phyloP scores from a whole-genome alignment of 495 filamentous ascomycete species.

The Aspergillus leporis region DNA sequence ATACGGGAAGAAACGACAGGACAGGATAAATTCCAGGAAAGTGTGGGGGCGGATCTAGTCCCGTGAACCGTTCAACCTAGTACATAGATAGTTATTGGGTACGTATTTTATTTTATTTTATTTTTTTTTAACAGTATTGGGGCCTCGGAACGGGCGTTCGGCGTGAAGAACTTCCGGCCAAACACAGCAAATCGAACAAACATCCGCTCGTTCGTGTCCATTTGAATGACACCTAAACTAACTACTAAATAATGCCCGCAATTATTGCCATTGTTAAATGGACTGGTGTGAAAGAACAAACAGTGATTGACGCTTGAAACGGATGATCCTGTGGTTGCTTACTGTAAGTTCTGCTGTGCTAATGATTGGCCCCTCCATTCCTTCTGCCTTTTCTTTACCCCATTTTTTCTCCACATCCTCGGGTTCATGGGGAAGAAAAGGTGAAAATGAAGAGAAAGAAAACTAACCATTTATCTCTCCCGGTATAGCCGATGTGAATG shows the following conservation, averaged over 20 bases:
- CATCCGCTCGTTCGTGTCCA: background rate
- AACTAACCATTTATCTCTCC: background rate
- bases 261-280: background rate
- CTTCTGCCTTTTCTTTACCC: slow-evolving; percentile 13
- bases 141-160: slow-evolving; percentile 13
- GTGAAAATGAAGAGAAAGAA: slow-evolving; percentile 12
- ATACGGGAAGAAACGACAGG: background rate
- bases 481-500: slow-evolving; percentile 2
- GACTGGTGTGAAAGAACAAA: no score
- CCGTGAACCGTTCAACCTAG: no score
- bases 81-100: background rate
- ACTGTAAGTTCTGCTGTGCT: background rate
- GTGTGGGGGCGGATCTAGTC: background rate
- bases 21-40: background rate
- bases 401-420: slow-evolving; percentile 19
- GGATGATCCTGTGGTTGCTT: slow-evolving; percentile 3
- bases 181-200: background rate
- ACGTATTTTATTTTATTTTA: background rate
- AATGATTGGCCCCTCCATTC: slow-evolving; percentile 9
- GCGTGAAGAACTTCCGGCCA: slow-evolving; percentile 23
- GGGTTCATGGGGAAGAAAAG: slow-evolving; percentile 14
- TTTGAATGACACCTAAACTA: background rate
- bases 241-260: background rate
- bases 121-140: background rate
- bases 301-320: background rate